Evolutionary conservation across 768 basidiomycete genomes (phyloP).

Genomic region (Kwoniella shandongensis): DNA sequence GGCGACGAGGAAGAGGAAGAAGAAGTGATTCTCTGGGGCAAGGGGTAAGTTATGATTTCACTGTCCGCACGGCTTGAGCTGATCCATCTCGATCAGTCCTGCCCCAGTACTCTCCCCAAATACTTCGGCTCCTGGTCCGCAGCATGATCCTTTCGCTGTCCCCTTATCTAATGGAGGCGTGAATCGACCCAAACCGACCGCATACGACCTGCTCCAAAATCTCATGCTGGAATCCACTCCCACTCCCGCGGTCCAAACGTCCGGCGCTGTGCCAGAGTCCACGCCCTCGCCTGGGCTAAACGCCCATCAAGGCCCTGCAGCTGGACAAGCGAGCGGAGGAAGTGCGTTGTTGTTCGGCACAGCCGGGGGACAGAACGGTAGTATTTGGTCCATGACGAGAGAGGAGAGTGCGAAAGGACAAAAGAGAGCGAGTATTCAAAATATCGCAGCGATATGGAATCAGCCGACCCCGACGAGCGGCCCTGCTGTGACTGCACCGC

Average conservation of each 20-base stretch:
- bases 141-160: not conserved
- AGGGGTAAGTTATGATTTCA: conserved; percentile 2
- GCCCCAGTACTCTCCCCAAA: not conserved
- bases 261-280: too few relatives aligned
- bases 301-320: too few relatives aligned
- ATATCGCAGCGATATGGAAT: conserved; percentile 16
- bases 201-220: conserved; percentile 38
- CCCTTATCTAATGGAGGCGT: not conserved
- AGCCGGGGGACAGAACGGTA: conserved; percentile 11
- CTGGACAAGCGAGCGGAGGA: not conserved
- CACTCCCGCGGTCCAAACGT: conserved; percentile 2
- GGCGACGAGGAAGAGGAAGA: conserved; percentile 60
- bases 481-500: not conserved
- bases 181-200: conserved; percentile 18
- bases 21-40: conserved; percentile 67
- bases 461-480: not conserved
- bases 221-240: conserved; percentile 27
- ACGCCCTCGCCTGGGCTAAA: too few relatives aligned
- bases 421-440: conserved; percentile 10
- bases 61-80: not conserved
- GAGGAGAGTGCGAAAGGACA: conserved; percentile 40
- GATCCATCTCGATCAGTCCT: not conserved
- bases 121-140: not conserved
- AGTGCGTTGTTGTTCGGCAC: conserved; percentile 30
- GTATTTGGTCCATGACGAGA: conserved; percentile 44